Evolutionary conservation across 371 early-diverging fungal species (phyloP).

Genomic region (Mucor racemosus): DNA sequence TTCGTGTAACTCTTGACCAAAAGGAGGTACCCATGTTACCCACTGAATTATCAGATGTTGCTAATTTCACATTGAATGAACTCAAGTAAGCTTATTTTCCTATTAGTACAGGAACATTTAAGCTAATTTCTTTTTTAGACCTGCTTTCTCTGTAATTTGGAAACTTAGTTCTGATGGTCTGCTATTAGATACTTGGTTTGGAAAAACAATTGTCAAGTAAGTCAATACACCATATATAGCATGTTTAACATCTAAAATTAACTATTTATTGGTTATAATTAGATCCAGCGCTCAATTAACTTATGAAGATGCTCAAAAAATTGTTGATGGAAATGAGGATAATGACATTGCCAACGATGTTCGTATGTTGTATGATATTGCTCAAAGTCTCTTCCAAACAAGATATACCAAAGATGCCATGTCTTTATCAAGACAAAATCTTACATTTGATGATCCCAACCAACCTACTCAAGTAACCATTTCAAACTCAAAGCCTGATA

Average conservation of each 20-base stretch:
- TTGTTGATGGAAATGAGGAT: slow-evolving; percentile 65
- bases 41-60: slow-evolving; percentile 67
- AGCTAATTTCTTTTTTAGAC: slow-evolving; percentile 34
- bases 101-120: neutral
- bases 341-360: slow-evolving; percentile 36
- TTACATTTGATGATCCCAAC: slow-evolving; percentile 32
- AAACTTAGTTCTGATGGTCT: slow-evolving; percentile 75
- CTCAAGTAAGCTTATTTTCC: slow-evolving; percentile 29
- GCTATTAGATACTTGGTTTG: slow-evolving; percentile 70
- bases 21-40: slow-evolving; percentile 98
- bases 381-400: slow-evolving; percentile 10
- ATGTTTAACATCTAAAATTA: slow-evolving; percentile 9
- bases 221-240: slow-evolving; percentile 4
- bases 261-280: neutral
- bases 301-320: slow-evolving; percentile 89
- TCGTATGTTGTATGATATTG: slow-evolving; percentile 27
- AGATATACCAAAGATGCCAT: slow-evolving; percentile 28
- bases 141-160: slow-evolving; percentile 92
- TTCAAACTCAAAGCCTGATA: slow-evolving; percentile 76
- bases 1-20: slow-evolving; percentile 95
- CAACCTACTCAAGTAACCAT: slow-evolving; percentile 69
- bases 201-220: slow-evolving; percentile 83
- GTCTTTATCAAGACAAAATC: slow-evolving; percentile 20
- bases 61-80: slow-evolving; percentile 40
- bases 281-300: slow-evolving; percentile 54